Percentiles rank a stretch among this genome's conserved stretches.
Evolutionary conservation across 1,284 basidiomycete species (phyloP).

Genomic region (Xerocomus subilludens): DNA sequence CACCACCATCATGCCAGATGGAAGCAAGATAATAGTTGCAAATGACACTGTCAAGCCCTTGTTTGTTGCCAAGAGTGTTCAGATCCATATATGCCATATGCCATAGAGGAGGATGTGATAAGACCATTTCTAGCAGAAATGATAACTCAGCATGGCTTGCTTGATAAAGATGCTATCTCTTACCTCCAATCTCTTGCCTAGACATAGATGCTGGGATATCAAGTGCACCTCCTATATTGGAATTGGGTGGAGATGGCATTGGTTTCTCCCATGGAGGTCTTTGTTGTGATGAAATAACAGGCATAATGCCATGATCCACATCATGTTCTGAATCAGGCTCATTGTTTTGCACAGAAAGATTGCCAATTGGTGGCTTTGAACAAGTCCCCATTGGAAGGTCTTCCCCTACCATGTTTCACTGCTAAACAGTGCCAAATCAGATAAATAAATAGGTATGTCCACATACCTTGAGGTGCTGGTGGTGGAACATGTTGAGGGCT

Average conservation of each 20-base stretch:
- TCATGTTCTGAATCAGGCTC: neutral
- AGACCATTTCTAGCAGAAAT: neutral
- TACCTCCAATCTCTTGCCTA: neutral
- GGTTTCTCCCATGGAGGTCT: neutral
- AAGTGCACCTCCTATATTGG: neutral
- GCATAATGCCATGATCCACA: too few species aligned
- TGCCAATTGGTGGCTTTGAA: neutral
- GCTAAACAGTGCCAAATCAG: neutral
- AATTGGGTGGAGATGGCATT: too few species aligned
- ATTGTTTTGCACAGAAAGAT: neutral
- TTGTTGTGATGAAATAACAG: conserved; percentile 1
- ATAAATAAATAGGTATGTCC: too few species aligned
- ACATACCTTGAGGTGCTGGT: too few species aligned
- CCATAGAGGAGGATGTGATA: conserved; percentile 8
- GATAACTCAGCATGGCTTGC: too few species aligned
- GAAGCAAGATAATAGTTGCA: conserved; percentile 17
- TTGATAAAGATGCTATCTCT: neutral
- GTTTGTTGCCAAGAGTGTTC: neutral
- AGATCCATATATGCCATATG: conserved; percentile 10
- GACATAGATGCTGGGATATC: neutral
- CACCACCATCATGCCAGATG: conserved; percentile 9
- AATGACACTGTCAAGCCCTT: conserved; percentile 14
- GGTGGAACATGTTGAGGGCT: too few species aligned
- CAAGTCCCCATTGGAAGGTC: neutral
- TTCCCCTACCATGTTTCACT: neutral